Evolutionary conservation across 768 basidiomycete genomes (phyloP), one percentile per base, ranked within the genome.

Genomic region (Suillus decipiens): DNA sequence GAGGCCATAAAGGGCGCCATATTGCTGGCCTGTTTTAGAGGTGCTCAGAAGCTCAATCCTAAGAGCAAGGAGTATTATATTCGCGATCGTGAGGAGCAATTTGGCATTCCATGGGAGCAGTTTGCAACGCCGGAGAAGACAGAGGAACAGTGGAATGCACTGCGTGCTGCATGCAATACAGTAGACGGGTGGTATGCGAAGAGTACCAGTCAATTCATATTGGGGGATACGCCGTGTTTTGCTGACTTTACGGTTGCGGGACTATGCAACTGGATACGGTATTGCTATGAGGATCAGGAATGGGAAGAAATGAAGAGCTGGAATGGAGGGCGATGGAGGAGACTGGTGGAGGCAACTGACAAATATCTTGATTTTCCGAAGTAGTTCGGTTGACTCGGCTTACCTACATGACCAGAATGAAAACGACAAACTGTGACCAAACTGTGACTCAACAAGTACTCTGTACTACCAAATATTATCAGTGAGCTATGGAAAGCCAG

Each of bases 41-140:
- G 67, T 0, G 66, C 68, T 36, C 63, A 68, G 17, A 66, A 71
- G 43, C 68, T 83, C 31, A 74, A 71, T 51, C 70, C 74, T 0
- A 62, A 61, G 42, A 80, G 80, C 68, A 64, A 71, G 64, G 72
- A 63, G 10, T 80, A 79, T 66, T 86, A 82, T 68, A 69, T 77
- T 36, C 66, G 63, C 8, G 81, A 79, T 1, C 71, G 80, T 19
- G 71, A 73, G 34, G 63, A 58, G 5, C 55, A 48, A 2, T 77
- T 77, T 51, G 81, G 82, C 0, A 68, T 70, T 42, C 66, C 79
- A 57, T 81, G 83, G 68, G 75, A 78, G 42, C 54, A 78, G 22
- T 60, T 71, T 4, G 66, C 64, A 17, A 59, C 63, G 50, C 67
- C 71, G 14, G 74, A 79, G 28, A 68, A 63, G 31, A 66, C 75